phyloP scores from a whole-genome alignment of 2,329 filamentous ascomycete genomes.

The Hymenoscyphus fructigenus region DNA sequence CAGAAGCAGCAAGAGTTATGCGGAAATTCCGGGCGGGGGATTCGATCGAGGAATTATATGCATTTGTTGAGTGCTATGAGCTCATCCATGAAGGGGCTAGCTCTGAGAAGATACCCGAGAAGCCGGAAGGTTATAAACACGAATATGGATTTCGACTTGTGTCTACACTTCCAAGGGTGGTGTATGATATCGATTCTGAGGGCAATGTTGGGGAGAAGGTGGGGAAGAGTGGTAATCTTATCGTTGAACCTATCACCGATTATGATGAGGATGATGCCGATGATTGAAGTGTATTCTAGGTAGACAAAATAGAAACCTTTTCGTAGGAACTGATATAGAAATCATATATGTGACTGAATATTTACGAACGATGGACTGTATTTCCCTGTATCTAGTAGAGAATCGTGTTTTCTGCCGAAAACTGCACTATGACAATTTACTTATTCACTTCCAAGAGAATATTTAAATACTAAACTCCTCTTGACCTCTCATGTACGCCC shows the following conservation, averaged over 20 bases:
- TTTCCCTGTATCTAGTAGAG: background rate
- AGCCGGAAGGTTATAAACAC: conserved; percentile 73
- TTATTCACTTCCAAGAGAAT: too few relatives aligned
- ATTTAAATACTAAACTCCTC: too few relatives aligned
- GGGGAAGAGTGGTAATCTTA: conserved; percentile 80
- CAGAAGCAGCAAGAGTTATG: conserved; percentile 66
- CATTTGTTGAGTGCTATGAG: conserved; percentile 91
- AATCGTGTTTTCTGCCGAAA: too few relatives aligned
- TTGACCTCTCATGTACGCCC: too few relatives aligned
- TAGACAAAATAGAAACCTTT: background rate
- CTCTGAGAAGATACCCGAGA: conserved; percentile 24
- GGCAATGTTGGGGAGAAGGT: conserved; percentile 71
- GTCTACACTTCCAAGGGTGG: conserved; percentile 78
- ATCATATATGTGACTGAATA: conserved; percentile 1
- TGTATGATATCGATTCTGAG: conserved; percentile 68
- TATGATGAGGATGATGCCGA: conserved; percentile 32
- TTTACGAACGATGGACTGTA: background rate
- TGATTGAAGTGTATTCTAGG: background rate
- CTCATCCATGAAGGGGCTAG: conserved; percentile 49
- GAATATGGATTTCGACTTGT: conserved; percentile 83
- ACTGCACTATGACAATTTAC: too few relatives aligned
- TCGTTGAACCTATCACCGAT: conserved; percentile 70
- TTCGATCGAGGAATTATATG: conserved; percentile 84
- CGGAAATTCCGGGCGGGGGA: conserved; percentile 70
- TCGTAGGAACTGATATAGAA: background rate